Base-by-base conservation (phyloP, 176 grass and related monocot genomes). In the Microstegium vimineum region DNA sequence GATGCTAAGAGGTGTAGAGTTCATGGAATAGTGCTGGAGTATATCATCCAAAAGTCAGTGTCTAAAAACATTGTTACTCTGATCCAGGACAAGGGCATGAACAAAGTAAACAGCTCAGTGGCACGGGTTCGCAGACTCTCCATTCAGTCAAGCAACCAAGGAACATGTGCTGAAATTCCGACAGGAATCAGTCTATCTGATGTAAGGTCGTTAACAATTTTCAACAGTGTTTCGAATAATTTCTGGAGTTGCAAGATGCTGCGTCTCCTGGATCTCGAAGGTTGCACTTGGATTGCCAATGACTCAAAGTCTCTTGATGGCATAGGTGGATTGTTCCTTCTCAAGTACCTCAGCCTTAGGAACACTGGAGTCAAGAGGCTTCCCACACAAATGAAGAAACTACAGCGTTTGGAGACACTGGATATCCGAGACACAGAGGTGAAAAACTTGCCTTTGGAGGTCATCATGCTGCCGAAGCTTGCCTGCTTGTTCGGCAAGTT, bases 241-340 rank as follows among this genome's bases (percentile, higher is more conserved):
- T 36, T 75, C 20, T 0, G 2, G 0, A 4, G 1, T 2, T 75
- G 49, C 2, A 25, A 23, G 49, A 1, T 75, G 20, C 49, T 75
- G 18, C 71, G 49, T 20, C 5, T 56, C 0, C 8, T 75, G 17
- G 73, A 75, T 37, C 73, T 75, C 0, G 49, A 25, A 59, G 20
- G 10, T 36, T 75, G 73, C 51, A 25, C 1, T 5, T 40, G 73
- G 73, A 5, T 8, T 38, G 8, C 7, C 8, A 40, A 40, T 6
- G 23, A 23, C 1, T 5, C 2, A 0, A 0, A 1, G 1, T 0
- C 15, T 52, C 18, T 75, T 4, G 20, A 8, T 8, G 5, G 2
- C 73, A 75, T 75, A 59, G 34, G 73, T 12, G 22, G 26, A 4
- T 1, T 60, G 20, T 0, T 16, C 17, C 10, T 56, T 38, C 73